A percentile compares a stretch with the other conserved stretches of the same genome.
phyloP scores from a whole-genome alignment of 768 basidiomycete species.

The Hypholoma fasciculare region DNA sequence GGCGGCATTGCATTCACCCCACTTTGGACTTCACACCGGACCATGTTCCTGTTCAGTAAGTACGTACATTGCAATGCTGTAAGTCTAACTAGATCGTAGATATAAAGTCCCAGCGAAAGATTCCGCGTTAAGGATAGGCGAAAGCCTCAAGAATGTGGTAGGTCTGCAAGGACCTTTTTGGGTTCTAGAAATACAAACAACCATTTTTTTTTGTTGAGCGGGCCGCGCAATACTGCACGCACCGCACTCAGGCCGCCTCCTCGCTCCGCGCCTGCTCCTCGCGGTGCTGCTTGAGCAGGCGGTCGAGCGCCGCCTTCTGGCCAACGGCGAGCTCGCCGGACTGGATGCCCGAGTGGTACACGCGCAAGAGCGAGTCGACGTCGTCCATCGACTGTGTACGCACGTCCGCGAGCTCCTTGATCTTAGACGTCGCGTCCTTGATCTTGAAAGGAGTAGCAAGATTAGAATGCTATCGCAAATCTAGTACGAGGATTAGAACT shows the following conservation, averaged over 20 bases:
- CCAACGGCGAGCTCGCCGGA: conserved; percentile 91
- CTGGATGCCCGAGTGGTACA: conserved; percentile 94
- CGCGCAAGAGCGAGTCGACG: conserved; percentile 93
- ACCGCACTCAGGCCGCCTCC: conserved; percentile 15
- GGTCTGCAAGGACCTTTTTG: conserved; percentile 13
- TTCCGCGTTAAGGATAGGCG: background rate
- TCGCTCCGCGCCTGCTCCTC: conserved; percentile 26
- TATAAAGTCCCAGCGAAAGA: background rate
- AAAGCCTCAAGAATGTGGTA: conserved; percentile 1
- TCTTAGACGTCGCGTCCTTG: conserved; percentile 99
- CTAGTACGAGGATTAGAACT: conserved; percentile 14
- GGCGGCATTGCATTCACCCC: too few species aligned
- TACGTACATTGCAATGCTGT: conserved; percentile 6
- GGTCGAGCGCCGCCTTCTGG: conserved; percentile 90
- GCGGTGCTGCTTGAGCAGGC: conserved; percentile 79
- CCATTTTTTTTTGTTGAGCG: background rate
- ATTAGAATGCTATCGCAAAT: background rate
- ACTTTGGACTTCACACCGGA: too few species aligned
- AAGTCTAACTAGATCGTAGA: conserved; percentile 3
- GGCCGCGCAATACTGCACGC: background rate
- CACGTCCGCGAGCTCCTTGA: conserved; percentile 99
- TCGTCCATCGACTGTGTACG: conserved; percentile 99
- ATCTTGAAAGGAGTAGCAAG: conserved; percentile 43
- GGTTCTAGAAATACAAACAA: conserved; percentile 9
- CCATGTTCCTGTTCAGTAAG: background rate